phyloP scores from a whole-genome alignment of 2,329 filamentous ascomycete species.

The Bipolaris bicolor region DNA sequence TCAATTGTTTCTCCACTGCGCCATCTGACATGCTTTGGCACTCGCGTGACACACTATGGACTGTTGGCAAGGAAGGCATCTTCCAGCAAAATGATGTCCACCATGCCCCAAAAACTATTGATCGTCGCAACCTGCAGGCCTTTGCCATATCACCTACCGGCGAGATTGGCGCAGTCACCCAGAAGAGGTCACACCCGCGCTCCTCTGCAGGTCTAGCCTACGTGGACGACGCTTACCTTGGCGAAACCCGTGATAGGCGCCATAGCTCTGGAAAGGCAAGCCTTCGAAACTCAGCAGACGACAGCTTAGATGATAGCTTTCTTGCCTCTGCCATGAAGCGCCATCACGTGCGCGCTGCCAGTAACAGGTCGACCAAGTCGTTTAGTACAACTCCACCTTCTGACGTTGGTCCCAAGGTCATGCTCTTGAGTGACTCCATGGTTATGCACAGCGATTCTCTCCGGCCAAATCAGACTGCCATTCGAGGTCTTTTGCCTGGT shows the following conservation, averaged over 20 bases:
- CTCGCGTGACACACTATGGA: slow-evolving; percentile 69
- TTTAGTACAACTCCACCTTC: slow-evolving; percentile 61
- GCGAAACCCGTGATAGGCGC: slow-evolving; percentile 52
- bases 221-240: slow-evolving; percentile 44
- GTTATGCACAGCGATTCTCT: slow-evolving; percentile 49
- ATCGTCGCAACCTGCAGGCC: slow-evolving; percentile 62
- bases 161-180: slow-evolving; percentile 61
- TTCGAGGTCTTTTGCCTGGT: slow-evolving; percentile 58
- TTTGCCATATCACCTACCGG: slow-evolving; percentile 64
- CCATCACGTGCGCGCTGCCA: slow-evolving; percentile 54
- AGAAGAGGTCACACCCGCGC: slow-evolving; percentile 56
- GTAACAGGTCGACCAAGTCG: slow-evolving; percentile 59
- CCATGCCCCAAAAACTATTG: slow-evolving; percentile 64
- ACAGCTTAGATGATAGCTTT: slow-evolving; percentile 62
- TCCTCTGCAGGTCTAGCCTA: slow-evolving; percentile 51
- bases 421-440: slow-evolving; percentile 60
- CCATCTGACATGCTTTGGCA: slow-evolving; percentile 68
- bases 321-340: slow-evolving; percentile 57
- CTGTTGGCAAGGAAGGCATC: slow-evolving; percentile 64
- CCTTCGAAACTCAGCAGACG: slow-evolving; percentile 61
- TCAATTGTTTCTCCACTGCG: slow-evolving; percentile 61
- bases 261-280: slow-evolving; percentile 56
- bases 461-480: slow-evolving; percentile 55
- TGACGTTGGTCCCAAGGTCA: slow-evolving; percentile 54
- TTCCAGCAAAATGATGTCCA: slow-evolving; percentile 69